phyloP scores from a whole-genome alignment of 345 rosid genomes.

The Moricandia arvensis region DNA sequence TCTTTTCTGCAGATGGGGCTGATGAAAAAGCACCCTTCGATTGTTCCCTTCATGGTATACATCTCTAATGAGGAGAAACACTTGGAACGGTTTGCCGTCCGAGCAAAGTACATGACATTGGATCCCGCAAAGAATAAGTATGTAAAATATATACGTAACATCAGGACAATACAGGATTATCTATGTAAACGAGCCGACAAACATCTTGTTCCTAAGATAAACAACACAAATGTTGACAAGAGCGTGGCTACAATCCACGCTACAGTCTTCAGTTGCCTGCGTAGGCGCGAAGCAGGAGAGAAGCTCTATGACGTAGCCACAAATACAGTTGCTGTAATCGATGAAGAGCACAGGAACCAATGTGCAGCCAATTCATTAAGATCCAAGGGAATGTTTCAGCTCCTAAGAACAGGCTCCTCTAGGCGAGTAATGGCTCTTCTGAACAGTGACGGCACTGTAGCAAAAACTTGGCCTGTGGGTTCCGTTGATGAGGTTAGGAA shows the following conservation, averaged over 20 bases:
- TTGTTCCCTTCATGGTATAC: conserved; percentile 96
- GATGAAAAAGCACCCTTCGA: conserved; percentile 98
- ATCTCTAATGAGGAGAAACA: conserved; percentile 94
- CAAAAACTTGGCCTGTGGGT: conserved; percentile 94
- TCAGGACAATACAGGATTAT: conserved; percentile 94
- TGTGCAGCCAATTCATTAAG: conserved; percentile 88
- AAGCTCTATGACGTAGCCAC: conserved; percentile 75
- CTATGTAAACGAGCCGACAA: conserved; percentile 95
- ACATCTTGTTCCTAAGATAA: conserved; percentile 95
- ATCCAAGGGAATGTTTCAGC: conserved; percentile 95
- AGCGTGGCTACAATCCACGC: conserved; percentile 99
- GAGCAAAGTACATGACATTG: conserved; percentile 98
- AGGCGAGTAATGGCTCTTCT: conserved; percentile 96
- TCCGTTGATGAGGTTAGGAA: conserved; percentile 51
- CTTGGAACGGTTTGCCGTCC: conserved; percentile 96
- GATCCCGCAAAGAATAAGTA: conserved; percentile 96
- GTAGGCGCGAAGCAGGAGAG: conserved; percentile 87
- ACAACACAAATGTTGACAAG: conserved; percentile 95
- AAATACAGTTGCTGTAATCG: conserved; percentile 68
- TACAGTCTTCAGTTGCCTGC: conserved; percentile 89
- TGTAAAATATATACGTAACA: conserved; percentile 91
- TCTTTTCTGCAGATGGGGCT: conserved; percentile 79
- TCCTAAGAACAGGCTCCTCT: conserved; percentile 90
- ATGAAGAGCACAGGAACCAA: conserved; percentile 93
- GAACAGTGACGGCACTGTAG: conserved; percentile 91